phyloP scores from a whole-genome alignment of 768 basidiomycete species.

The Cantharellus cinnabarinus region DNA sequence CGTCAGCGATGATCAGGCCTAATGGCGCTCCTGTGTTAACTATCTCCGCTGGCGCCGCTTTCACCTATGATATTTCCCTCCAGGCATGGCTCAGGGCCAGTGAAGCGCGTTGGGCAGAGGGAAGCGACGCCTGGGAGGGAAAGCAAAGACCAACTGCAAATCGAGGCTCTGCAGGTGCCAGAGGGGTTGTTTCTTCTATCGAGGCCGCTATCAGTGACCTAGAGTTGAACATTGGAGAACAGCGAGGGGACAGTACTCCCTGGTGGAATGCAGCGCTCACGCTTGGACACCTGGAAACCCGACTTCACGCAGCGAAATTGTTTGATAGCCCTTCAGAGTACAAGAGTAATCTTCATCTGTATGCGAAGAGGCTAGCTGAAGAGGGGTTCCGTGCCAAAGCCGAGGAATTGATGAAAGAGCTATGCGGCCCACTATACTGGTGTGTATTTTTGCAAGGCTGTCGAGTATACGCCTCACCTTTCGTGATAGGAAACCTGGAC shows the following conservation, averaged over 20 bases:
- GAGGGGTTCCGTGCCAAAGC: slow-evolving; percentile 76
- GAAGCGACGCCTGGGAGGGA: slow-evolving; percentile 67
- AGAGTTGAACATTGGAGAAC: slow-evolving; percentile 1
- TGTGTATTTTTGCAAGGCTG: slow-evolving; percentile 19
- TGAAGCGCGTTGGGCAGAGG: slow-evolving; percentile 69
- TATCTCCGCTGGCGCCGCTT: slow-evolving; percentile 56
- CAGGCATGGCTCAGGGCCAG: slow-evolving; percentile 53
- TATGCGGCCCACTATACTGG: slow-evolving; percentile 83
- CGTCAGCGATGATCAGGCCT: slow-evolving; percentile 44
- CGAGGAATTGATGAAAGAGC: slow-evolving; percentile 77
- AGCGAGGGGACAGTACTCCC: slow-evolving; percentile 21
- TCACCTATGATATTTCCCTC: slow-evolving; percentile 56
- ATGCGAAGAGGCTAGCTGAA: slow-evolving; percentile 72
- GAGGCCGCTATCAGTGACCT: slow-evolving; percentile 14
- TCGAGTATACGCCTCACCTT: background rate
- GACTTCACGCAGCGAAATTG: slow-evolving; percentile 47
- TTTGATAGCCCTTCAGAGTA: slow-evolving; percentile 78
- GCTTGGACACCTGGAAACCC: slow-evolving; percentile 74
- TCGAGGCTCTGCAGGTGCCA: slow-evolving; percentile 8
- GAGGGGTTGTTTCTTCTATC: slow-evolving; percentile 9
- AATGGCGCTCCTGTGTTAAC: slow-evolving; percentile 65
- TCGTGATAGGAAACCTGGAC: slow-evolving; percentile 39
- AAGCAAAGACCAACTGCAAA: slow-evolving; percentile 30
- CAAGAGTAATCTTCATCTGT: slow-evolving; percentile 49
- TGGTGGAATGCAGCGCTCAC: slow-evolving; percentile 77